phyloP scores from a whole-genome alignment of 2,329 filamentous ascomycete species.

The Xylaria arbuscula region DNA sequence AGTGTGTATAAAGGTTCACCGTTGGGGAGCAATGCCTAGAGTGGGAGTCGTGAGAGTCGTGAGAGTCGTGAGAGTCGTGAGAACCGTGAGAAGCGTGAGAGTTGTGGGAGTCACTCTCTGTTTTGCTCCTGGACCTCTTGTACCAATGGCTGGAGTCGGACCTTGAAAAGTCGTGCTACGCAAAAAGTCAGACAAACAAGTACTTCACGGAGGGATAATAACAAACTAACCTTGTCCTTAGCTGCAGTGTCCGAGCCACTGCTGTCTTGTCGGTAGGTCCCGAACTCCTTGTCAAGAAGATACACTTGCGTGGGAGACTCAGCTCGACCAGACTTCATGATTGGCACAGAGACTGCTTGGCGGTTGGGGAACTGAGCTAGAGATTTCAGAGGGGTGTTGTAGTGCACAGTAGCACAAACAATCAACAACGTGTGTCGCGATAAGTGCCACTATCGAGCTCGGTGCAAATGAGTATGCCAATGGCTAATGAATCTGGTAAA shows the following conservation, averaged over 20 bases:
- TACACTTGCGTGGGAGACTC: conserved; percentile 37
- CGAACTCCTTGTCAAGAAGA: conserved; percentile 34
- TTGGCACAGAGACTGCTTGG: conserved; percentile 16
- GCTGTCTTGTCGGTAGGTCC: conserved; percentile 43
- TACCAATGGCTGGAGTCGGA: conserved; percentile 24
- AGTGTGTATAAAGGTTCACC: conserved; percentile 65
- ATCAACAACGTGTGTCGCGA: not conserved
- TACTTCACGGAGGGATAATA: not conserved
- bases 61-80: no score
- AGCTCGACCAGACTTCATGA: conserved; percentile 42
- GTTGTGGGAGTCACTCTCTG: conserved; percentile 1
- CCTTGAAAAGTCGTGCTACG: conserved; percentile 18
- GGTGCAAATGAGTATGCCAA: not conserved
- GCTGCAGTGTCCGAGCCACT: conserved; percentile 43
- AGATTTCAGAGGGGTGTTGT: conserved; percentile 1
- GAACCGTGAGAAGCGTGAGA: no score
- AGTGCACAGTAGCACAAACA: not conserved
- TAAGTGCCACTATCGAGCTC: conserved; percentile 6
- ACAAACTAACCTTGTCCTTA: conserved; percentile 44
- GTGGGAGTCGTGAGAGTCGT: no score
- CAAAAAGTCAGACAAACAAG: conserved; percentile 5
- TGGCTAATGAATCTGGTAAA: not conserved
- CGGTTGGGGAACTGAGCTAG: not conserved
- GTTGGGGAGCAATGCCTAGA: conserved; percentile 52
- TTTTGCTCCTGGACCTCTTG: conserved; percentile 19